Evolutionary conservation across 106 monocot species (phyloP).

Genomic region (Dendrobium officinale): DNA sequence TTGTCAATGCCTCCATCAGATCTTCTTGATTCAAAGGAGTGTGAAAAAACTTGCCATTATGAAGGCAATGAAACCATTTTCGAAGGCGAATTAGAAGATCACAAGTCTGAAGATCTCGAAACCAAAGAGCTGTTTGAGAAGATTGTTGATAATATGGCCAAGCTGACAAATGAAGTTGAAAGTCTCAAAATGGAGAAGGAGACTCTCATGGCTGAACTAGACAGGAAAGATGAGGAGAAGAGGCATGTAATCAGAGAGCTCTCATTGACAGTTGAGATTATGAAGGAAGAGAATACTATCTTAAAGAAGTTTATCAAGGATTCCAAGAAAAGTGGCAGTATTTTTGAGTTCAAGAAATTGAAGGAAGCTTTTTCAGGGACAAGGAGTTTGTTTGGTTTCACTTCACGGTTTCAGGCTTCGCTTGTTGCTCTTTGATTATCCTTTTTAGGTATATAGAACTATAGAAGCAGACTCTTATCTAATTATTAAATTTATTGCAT

Average conservation of each 20-base stretch:
- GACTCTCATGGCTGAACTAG: conserved; percentile 22
- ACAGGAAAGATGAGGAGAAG: conserved; percentile 73
- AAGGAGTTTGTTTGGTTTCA: not conserved
- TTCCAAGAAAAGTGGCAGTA: conserved; percentile 12
- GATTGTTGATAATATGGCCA: not conserved
- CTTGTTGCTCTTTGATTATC: conserved; percentile 5
- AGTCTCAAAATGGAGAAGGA: conserved; percentile 29
- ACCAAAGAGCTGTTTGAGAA: too few relatives aligned
- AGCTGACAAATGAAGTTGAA: conserved; percentile 7
- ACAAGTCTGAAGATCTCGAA: too few relatives aligned
- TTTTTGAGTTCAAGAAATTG: conserved; percentile 40
- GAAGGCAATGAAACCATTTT: not conserved
- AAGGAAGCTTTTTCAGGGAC: conserved; percentile 29
- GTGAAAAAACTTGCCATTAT: not conserved
- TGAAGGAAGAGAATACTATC: conserved; percentile 50
- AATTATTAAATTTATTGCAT: too few relatives aligned
- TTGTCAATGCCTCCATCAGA: not conserved
- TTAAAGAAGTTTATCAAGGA: conserved; percentile 41
- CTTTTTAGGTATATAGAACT: too few relatives aligned
- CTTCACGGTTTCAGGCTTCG: not conserved
- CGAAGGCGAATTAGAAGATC: not conserved
- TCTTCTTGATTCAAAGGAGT: not conserved
- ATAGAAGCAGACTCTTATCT: too few relatives aligned
- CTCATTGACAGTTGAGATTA: conserved; percentile 31
- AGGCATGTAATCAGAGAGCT: conserved; percentile 81